Base-by-base conservation (phyloP, 495 filamentous ascomycete genomes). In the Talaromyces proteolyticus region DNA sequence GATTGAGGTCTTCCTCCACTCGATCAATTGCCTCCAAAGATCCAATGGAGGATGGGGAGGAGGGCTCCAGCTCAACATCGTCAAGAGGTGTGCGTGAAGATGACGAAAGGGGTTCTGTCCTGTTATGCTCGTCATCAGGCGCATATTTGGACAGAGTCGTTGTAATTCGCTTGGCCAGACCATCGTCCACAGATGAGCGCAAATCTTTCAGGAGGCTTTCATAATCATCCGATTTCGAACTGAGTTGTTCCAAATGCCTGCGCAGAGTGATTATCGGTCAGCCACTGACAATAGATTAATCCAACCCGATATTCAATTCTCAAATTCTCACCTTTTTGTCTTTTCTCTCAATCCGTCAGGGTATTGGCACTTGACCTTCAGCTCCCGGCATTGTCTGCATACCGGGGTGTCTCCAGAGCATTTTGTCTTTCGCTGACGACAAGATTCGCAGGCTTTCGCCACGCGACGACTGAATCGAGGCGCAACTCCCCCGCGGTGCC, bases 391-490 rank as follows among this genome's bases (percentile, higher is more conserved):
- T 54, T 83, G 78, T 46, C 72, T 68, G 60, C 81, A 85, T 6
- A 69, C 53, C 3, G 81, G 81, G n/a, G 68, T 71, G 43, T 73
- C 75, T 22, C 80, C 80, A 52, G 73, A 78, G 59, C 80, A 83
- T 61, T 83, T 84, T 39, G 79, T 79, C 54, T 85, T 85, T 36
- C 86, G 73, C 54, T 85, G 77, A 40, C 86, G 66, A 66, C 86
- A 89, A 8, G 84, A 83, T 76, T 85, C 85, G 56, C 86, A 89
- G 8, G 86, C 86, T 44, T 75, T 63, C 14, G 68, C 68, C 12
- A 78, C 73, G 11, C 74, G 68, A 11, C 64, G 70, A 49, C 56
- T 67, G 53, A 66, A 66, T n/a, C 68, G 68, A 41, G 61, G 63
- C 18, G 62, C 55, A 36, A 56, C 49, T n/a, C 47, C 52, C 8